These are phyloP conservation scores for Macrolepiota dolichaula DNA, from an alignment of 768 basidiomycete genomes.

Conservation along the genomic window DNA sequence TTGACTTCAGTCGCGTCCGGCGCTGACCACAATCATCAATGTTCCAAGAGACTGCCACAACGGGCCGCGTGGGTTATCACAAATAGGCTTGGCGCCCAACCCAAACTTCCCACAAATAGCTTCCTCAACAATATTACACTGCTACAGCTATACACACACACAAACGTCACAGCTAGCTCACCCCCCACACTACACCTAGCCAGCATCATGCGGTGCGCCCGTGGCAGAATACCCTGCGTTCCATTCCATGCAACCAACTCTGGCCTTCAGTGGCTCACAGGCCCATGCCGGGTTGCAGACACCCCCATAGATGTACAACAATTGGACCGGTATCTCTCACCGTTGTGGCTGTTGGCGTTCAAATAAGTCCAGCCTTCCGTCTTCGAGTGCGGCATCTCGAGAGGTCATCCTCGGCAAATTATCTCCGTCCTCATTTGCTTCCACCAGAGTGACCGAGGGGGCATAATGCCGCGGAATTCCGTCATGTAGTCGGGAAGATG, in stretches of 20 bases:
- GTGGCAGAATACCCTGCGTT: background rate
- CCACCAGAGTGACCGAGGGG: background rate
- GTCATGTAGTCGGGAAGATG: background rate
- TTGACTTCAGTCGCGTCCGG: conserved; percentile 41
- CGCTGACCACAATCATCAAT: conserved; percentile 36
- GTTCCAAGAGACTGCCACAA: conserved; percentile 12
- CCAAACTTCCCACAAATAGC: conserved; percentile 19
- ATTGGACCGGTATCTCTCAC: background rate
- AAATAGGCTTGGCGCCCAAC: conserved; percentile 1
- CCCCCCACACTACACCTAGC: background rate
- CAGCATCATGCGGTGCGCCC: background rate
- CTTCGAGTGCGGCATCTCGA: background rate
- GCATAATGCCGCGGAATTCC: background rate
- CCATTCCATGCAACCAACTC: background rate
- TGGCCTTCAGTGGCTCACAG: background rate
- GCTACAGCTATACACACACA: no score
- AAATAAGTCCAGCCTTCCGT: background rate
- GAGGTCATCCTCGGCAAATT: background rate
- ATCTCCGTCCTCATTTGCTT: background rate
- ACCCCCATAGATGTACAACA: background rate
- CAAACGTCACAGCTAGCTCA: background rate
- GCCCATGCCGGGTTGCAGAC: background rate
- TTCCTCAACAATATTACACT: background rate
- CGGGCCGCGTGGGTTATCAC: conserved; percentile 10
- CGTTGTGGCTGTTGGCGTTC: background rate